These are phyloP conservation scores for Phyllostachys edulis DNA, from an alignment of 176 grass and related monocot genomes.

Conservation along the genomic window DNA sequence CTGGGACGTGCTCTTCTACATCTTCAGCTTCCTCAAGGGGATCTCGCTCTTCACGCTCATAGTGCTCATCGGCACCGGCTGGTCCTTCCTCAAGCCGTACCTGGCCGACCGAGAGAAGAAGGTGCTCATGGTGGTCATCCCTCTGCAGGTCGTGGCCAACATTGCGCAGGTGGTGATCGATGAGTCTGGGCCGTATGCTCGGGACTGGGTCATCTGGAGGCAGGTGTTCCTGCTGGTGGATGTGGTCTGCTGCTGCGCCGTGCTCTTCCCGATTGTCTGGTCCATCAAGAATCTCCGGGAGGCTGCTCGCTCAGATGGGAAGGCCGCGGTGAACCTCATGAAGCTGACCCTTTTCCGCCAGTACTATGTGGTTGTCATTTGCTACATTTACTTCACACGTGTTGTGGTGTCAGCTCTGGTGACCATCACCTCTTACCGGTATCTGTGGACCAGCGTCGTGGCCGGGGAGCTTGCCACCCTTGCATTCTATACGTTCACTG, in stretches of 20 bases:
- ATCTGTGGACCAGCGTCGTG: constrained; percentile 79
- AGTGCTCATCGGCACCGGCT: constrained; percentile 92
- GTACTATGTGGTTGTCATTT: constrained; percentile 94
- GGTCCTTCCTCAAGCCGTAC: constrained; percentile 96
- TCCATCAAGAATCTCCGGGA: constrained; percentile 97
- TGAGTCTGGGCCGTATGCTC: constrained; percentile 80
- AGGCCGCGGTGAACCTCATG: constrained; percentile 91
- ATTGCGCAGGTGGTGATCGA: constrained; percentile 92
- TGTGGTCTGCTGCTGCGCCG: constrained; percentile 88
- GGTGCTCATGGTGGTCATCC: constrained; percentile 93
- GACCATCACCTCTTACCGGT: constrained; percentile 89
- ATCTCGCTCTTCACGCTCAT: constrained; percentile 97
- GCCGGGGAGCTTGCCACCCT: constrained; percentile 85
- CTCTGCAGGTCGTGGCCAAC: constrained; percentile 92
- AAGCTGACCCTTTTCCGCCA: constrained; percentile 97
- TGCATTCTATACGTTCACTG: constrained; percentile 84
- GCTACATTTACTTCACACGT: constrained; percentile 98
- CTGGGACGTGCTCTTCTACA: constrained; percentile 97
- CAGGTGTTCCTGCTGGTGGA: constrained; percentile 89
- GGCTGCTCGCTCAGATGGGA: constrained; percentile 82
- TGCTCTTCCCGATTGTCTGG: constrained; percentile 94
- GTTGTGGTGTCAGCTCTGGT: constrained; percentile 82
- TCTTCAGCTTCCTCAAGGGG: constrained; percentile 96
- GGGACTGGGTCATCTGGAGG: constrained; percentile 90
- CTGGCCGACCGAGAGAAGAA: constrained; percentile 91